Evolutionary conservation across 2,329 filamentous ascomycete species (phyloP), one percentile per base, ranked within the genome.

Genomic region (Microcera coccophila): DNA sequence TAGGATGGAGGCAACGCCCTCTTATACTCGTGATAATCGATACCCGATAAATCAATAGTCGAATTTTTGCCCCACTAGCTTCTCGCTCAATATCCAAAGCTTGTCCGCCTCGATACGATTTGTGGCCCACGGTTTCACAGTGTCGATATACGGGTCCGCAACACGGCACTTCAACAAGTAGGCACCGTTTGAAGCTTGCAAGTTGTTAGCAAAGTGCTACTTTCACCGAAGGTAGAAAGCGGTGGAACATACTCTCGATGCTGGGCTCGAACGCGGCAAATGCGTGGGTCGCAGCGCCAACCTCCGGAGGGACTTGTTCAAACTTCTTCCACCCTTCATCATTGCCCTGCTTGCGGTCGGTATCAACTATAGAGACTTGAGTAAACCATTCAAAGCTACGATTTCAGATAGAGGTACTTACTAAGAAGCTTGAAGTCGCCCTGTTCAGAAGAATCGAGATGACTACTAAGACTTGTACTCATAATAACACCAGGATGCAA

Each of bases 1-100:
- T n/a, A n/a, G n/a, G n/a, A n/a, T n/a, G n/a, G n/a, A n/a, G n/a
- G n/a, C n/a, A n/a, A n/a, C n/a, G n/a, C n/a, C n/a, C n/a, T n/a
- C n/a, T n/a, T n/a, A n/a, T n/a, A n/a, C n/a, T n/a, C n/a, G n/a
- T n/a, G n/a, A n/a, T n/a, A n/a, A n/a, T n/a, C n/a, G n/a, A n/a
- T n/a, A n/a, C n/a, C n/a, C n/a, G n/a, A n/a, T n/a, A n/a, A n/a
- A n/a, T 33, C 29, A 63, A n/a, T 60, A 61, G 5, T 40, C 39
- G 48, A 72, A 72, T 41, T 64, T 58, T 42, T 72, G 60, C 1
- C 60, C 63, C n/a, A 74, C 70, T 37, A 74, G 49, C 49, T 68
- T 55, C 59, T 73, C 69, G n/a, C 67, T 73, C 36, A 73, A 33
- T 33, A 61, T 60, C 73, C 72, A 76, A 28, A 74, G 54, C 55